These are phyloP conservation scores for Sugiyamaella mastotermitis DNA, from an alignment of 805 yeast genomes.

Conservation along the genomic window DNA sequence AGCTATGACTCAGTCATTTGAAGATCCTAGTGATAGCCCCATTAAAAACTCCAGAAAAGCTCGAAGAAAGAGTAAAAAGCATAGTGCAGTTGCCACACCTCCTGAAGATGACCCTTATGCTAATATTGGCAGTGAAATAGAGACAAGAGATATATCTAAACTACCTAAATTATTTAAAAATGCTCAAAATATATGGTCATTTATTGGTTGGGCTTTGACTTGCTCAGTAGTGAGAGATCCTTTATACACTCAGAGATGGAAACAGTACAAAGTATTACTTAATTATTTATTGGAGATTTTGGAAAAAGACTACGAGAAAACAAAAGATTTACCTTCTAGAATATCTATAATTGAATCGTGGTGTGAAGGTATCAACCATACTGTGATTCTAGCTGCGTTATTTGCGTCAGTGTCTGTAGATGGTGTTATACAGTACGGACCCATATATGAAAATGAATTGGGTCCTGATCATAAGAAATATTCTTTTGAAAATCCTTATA, in stretches of 20 bases:
- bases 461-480: too few relatives aligned
- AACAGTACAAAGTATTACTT: constrained; percentile 8
- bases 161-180: constrained; percentile 8
- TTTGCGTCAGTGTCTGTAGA: constrained; percentile 5
- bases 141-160: constrained; percentile 1
- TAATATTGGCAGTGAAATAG: too few relatives aligned
- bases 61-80: too few relatives aligned
- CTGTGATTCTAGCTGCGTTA: constrained; percentile 5
- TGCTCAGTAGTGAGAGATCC: constrained; percentile 9
- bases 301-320: not conserved
- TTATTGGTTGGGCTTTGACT: constrained; percentile 16
- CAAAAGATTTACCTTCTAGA: constrained; percentile 1
- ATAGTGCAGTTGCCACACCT: too few relatives aligned
- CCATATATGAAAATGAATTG: too few relatives aligned
- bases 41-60: too few relatives aligned
- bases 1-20: too few relatives aligned
- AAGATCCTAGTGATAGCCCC: too few relatives aligned
- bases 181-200: constrained; percentile 9
- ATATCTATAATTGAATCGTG: constrained; percentile 4
- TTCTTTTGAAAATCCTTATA: too few relatives aligned
- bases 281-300: constrained; percentile 10
- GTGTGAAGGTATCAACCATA: constrained; percentile 1
- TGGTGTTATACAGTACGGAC: not conserved
- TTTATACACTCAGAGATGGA: constrained; percentile 10
- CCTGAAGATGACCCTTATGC: too few relatives aligned